Percentiles rank a stretch among this genome's conserved stretches.
Conservation (phyloP, 768 basidiomycete species). For the Imleria badia region DNA sequence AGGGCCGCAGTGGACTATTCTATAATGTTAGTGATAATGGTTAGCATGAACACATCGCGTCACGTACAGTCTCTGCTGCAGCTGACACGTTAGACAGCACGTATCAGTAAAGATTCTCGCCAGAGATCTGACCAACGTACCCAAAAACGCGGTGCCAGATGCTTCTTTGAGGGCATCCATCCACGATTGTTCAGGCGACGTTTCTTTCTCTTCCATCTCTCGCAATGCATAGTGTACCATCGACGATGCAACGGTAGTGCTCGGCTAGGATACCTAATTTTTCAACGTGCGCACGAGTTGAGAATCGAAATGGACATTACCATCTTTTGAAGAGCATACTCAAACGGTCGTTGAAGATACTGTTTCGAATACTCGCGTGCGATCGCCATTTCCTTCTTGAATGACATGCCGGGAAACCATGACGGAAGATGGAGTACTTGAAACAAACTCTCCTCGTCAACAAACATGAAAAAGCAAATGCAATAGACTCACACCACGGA, state of each 20-base stretch:
- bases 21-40: neutral
- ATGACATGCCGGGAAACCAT: slow-evolving; percentile 4
- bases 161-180: neutral
- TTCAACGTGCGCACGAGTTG: neutral
- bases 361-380: neutral
- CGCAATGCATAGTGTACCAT: slow-evolving; percentile 7
- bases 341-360: slow-evolving; percentile 3
- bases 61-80: slow-evolving; percentile 6
- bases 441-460: neutral
- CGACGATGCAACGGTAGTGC: neutral
- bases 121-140: neutral
- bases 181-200: neutral
- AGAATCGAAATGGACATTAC: neutral
- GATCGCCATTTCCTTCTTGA: neutral
- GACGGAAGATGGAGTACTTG: slow-evolving; percentile 6
- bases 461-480: neutral
- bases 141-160: slow-evolving; percentile 2
- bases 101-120: neutral
- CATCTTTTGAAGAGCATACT: neutral
- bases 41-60: no score
- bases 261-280: neutral
- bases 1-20: neutral
- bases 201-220: neutral
- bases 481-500: neutral
- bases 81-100: neutral